phyloP scores from a whole-genome alignment of 495 filamentous ascomycete genomes.

The Daldinia loculata region DNA sequence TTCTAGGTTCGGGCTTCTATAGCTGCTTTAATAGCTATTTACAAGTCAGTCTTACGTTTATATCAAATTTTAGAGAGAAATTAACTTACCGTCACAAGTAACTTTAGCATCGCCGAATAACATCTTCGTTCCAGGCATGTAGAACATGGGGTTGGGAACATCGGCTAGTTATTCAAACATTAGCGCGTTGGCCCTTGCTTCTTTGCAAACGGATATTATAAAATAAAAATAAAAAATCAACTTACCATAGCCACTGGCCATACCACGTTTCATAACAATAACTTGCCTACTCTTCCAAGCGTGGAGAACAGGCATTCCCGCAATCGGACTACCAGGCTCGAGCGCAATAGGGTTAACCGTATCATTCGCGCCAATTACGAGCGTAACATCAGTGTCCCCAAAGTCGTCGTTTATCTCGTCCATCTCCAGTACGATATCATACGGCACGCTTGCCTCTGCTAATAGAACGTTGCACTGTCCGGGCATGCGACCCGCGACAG shows the following conservation, averaged over 20 bases:
- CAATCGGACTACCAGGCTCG: constrained; percentile 79
- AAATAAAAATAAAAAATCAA: constrained; percentile 6
- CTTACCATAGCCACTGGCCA: constrained; percentile 82
- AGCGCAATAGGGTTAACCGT: constrained; percentile 86
- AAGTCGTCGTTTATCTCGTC: constrained; percentile 93
- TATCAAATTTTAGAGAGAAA: not conserved
- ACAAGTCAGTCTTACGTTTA: constrained; percentile 6
- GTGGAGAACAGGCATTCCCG: constrained; percentile 85
- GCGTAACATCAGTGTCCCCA: constrained; percentile 78
- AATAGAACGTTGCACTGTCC: constrained; percentile 87
- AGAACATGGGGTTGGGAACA: constrained; percentile 89
- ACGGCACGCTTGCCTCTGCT: constrained; percentile 82
- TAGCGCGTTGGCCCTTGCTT: constrained; percentile 12
- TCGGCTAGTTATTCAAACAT: constrained; percentile 68
- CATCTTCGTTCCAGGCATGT: constrained; percentile 84
- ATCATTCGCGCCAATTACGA: constrained; percentile 87
- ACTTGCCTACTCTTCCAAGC: constrained; percentile 92
- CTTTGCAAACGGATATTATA: not conserved
- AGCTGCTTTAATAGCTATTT: constrained; percentile 60
- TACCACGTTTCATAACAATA: constrained; percentile 84
- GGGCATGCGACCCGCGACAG: constrained; percentile 84
- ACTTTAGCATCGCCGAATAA: constrained; percentile 84
- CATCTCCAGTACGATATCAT: constrained; percentile 88
- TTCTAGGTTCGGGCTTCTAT: constrained; percentile 55
- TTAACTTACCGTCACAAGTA: constrained; percentile 72